Conservation (phyloP, 1,139 yeast species). For the Debaryomyces fabryi region DNA sequence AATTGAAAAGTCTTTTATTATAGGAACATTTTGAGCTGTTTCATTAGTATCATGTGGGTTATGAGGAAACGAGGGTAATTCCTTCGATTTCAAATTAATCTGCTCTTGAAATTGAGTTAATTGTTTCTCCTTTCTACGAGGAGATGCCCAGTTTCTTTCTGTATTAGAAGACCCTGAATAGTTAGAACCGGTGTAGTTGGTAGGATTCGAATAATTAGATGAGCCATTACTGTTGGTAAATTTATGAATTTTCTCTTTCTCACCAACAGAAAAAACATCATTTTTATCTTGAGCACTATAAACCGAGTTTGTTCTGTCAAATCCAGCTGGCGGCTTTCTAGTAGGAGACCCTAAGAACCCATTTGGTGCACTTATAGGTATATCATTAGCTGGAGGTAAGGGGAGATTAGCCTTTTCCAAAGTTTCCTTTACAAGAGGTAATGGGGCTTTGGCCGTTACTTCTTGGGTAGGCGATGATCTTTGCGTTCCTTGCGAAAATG, state of each 20-base stretch:
- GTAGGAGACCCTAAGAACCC: conserved; percentile 22
- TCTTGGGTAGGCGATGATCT: conserved; percentile 6
- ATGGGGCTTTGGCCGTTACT: conserved; percentile 1
- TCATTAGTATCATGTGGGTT: background rate
- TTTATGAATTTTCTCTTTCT: conserved; percentile 16
- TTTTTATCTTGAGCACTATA: conserved; percentile 30
- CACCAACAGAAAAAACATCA: conserved; percentile 33
- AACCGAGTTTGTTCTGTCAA: conserved; percentile 22
- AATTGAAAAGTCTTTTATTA: conserved; percentile 48
- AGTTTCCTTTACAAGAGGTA: conserved; percentile 13
- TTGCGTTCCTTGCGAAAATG: conserved; percentile 23
- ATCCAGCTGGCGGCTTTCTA: conserved; percentile 23
- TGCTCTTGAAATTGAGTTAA: conserved; percentile 42
- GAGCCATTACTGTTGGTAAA: conserved; percentile 33
- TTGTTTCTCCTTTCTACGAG: conserved; percentile 44
- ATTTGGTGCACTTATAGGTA: conserved; percentile 13
- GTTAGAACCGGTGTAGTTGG: conserved; percentile 42
- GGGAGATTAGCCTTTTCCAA: conserved; percentile 12
- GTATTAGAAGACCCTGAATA: conserved; percentile 23
- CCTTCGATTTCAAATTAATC: conserved; percentile 41
- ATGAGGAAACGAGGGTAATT: conserved; percentile 22
- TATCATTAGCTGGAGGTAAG: conserved; percentile 15
- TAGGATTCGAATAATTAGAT: conserved; percentile 53
- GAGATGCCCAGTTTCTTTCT: conserved; percentile 58
- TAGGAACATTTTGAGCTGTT: conserved; percentile 28